A percentile compares a stretch with the other conserved stretches of the same genome.
Evolutionary conservation across 177 flowering plant genomes (phyloP).

Genomic region (Tripterygium wilfordii): DNA sequence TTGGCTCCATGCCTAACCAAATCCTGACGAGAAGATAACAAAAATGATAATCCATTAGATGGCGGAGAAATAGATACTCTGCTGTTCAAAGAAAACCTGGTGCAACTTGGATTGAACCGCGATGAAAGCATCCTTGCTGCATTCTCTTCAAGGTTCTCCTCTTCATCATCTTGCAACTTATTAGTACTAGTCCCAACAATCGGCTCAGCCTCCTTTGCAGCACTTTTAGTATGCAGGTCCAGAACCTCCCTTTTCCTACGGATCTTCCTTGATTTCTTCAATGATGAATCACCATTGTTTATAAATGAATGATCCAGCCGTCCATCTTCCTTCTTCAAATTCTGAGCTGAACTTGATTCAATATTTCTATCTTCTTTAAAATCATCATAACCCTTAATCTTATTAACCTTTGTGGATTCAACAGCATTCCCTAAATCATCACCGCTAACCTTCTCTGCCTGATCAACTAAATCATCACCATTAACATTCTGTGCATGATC

Average conservation of each 20-base stretch:
- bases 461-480: too few relatives aligned
- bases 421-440: conserved; percentile 12
- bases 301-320: conserved; percentile 11
- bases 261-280: conserved; percentile 20
- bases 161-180: conserved; percentile 52
- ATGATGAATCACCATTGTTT: conserved; percentile 16
- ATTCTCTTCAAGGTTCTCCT: conserved; percentile 93
- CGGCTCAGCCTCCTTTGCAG: conserved; percentile 16
- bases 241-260: conserved; percentile 26
- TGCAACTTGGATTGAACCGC: conserved; percentile 85
- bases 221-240: conserved; percentile 3
- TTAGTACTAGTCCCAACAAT: conserved; percentile 12
- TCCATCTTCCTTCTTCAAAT: conserved; percentile 21
- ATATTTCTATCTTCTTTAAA: conserved; percentile 25
- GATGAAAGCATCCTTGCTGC: conserved; percentile 99
- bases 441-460: conserved; percentile 15
- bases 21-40: conserved; percentile 20
- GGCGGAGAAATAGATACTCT: conserved; percentile 23
- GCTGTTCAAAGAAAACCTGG: conserved; percentile 46
- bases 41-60: conserved; percentile 28
- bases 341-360: conserved; percentile 16
- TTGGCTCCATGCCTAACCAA: conserved; percentile 15
- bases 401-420: conserved; percentile 15
- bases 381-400: conserved; percentile 24
- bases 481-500: too few relatives aligned